These are phyloP conservation scores for Amanita brunnescens DNA, from an alignment of 768 basidiomycete species.

Conservation along the genomic window DNA sequence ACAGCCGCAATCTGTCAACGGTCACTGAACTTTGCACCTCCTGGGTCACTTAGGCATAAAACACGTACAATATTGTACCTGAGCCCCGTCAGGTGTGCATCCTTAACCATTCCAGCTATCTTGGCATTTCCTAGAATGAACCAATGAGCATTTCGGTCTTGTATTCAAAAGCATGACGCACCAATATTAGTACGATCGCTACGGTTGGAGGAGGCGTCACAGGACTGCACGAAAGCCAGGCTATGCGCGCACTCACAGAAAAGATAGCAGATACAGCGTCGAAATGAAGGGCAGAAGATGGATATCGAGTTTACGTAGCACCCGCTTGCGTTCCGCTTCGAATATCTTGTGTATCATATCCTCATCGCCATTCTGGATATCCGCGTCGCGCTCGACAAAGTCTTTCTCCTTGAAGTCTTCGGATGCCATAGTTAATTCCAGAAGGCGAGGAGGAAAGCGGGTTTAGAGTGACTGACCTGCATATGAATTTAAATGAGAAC, in stretches of 20 bases:
- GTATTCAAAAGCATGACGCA: conserved; percentile 1
- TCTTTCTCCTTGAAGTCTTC: neutral
- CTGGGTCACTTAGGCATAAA: too few relatives aligned
- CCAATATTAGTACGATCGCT: conserved; percentile 21
- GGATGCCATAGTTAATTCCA: neutral
- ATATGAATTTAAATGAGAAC: neutral
- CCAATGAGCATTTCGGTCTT: neutral
- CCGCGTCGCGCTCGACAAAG: neutral
- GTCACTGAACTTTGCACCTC: too few relatives aligned
- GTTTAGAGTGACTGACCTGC: neutral
- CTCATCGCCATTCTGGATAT: neutral
- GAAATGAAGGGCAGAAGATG: conserved; percentile 38
- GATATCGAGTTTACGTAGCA: conserved; percentile 34
- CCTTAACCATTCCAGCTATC: conserved; percentile 20
- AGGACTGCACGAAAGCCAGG: neutral
- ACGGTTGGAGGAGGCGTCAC: neutral
- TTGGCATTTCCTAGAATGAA: conserved; percentile 15
- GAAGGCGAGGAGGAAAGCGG: neutral
- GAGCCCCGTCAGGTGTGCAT: conserved; percentile 16
- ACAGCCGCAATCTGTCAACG: conserved; percentile 15
- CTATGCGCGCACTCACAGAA: conserved; percentile 26
- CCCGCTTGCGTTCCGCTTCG: conserved; percentile 14
- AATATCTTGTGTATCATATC: neutral
- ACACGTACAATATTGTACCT: conserved; percentile 18
- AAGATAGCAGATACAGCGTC: conserved; percentile 35